Conservation (phyloP, 1,139 yeast species). For the Taphrina confusa region DNA sequence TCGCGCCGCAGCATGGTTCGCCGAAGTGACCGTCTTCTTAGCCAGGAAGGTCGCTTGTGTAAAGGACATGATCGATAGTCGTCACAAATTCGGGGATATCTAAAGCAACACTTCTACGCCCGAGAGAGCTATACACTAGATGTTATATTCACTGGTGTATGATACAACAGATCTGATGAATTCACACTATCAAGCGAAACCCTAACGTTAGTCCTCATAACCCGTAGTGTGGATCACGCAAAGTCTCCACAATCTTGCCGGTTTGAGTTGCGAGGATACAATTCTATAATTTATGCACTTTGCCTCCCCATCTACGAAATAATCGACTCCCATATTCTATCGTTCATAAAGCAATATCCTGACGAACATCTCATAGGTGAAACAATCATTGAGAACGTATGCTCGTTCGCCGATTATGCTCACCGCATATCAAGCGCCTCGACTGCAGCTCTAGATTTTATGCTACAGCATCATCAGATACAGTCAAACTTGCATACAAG, state of each 20-base stretch:
- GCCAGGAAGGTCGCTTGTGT: constrained; percentile 72
- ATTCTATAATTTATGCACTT: too few relatives aligned
- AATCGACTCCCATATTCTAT: too few relatives aligned
- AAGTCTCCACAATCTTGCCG: constrained; percentile 10
- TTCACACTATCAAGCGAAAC: background rate
- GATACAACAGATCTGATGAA: too few relatives aligned
- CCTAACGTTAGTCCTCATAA: background rate
- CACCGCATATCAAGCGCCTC: background rate
- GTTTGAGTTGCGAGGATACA: background rate
- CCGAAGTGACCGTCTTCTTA: constrained; percentile 71
- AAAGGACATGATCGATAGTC: constrained; percentile 11
- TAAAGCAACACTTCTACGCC: too few relatives aligned
- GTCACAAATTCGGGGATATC: too few relatives aligned
- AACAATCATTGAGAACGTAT: too few relatives aligned
- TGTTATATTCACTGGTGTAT: too few relatives aligned
- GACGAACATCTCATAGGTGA: too few relatives aligned
- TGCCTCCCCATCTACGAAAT: too few relatives aligned
- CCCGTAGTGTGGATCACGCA: background rate
- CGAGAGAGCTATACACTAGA: too few relatives aligned
- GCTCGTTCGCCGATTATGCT: background rate
- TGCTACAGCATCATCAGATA: constrained; percentile 13
- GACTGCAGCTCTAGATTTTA: background rate
- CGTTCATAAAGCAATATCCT: too few relatives aligned
- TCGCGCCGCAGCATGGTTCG: constrained; percentile 61
- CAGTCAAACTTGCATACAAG: constrained; percentile 30